Base-by-base conservation (phyloP, 2,329 filamentous ascomycete genomes). In the Emydomyces testavorans region DNA sequence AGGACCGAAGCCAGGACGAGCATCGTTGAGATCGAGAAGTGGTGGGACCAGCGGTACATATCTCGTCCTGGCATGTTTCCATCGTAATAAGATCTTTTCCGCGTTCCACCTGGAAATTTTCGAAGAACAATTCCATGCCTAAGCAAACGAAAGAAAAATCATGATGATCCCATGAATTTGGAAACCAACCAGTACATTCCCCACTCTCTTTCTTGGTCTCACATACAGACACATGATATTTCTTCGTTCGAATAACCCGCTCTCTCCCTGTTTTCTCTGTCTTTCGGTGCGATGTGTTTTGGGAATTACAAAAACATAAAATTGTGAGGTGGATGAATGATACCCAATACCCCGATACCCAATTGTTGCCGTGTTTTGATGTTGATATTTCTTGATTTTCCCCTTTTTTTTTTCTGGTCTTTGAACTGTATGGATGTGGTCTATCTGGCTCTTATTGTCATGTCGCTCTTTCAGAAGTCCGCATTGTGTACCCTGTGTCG, bases 1-100 rank as follows among this genome's bases (percentile, higher is more conserved):
- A 66, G 53, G 56, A 54, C 53, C 52, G 54, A 53, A 48, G 52
- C 58, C 53, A 56, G 55, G 51, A 58, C 58, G 53, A 61, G 62
- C 50, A 53, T 59, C 46, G 54, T 65, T 51, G 63, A 67, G 58
- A 66, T 60, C 57, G 64, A 68, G 57, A 63, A 65, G 54, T 68
- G 64, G 65, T 68, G 65, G 65, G 64, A 65, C 51, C 54, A 58
- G 49, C 60, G 54, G 53, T 62, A 56, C 57, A 51, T 53, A 46
- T 60, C 53, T 58, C 57, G 56, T 58, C 57, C 54, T 53, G 55
- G 47, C 53, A 52, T 56, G 55, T 55, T 46, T 42, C 43, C 41
- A 44, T 29, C 50, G 32, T 6, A 38, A 16, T 31, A 23, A 38
- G 15, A 2, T 13, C 10, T 21, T 32, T 43, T 35, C 16, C n/a